Evolutionary conservation across 192 early-diverging fungal species (phyloP), one percentile per base, ranked within the genome.

Genomic region (Dissophora globulifera): DNA sequence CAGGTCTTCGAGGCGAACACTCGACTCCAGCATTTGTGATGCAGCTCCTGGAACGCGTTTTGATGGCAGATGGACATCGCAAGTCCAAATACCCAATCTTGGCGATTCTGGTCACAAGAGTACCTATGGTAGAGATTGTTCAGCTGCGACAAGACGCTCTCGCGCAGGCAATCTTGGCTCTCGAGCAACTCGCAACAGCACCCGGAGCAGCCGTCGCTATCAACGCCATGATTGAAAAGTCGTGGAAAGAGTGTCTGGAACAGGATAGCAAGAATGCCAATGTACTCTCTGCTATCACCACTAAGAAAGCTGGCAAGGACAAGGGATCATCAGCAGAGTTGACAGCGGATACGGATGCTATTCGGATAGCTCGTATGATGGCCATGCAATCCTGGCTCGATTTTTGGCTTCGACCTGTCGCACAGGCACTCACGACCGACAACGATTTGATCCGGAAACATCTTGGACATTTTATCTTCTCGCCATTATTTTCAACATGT

Each of bases 11-110:
- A 15, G 43, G 60, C 31, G 54, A 78, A 25, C 25, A 52, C 2
- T 12, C 47, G 20, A 62, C 67, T 1, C 67, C 78, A 23, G 31
- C 46, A 2, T 92, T 89, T 49, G 51, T 93, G 7, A 55, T 66
- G 19, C 79, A 82, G 41, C 85, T 94, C 17, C 71, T 94, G 32
- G 83, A 84, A 16, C 87, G 84, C 23, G 79, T 96, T 19, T 60
- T 96, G 33, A 81, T 81, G n/a, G 88, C 90, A 69, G 92, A 93
- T 61, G 88, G 91, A 82, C 89, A 91, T 55, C 86, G 92, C 25
- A 93, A 91, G 63, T 90, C 90, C 10, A 96, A 95, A 67, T 92
- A 95, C 72, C 84, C 93, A 58, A 84, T 96, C 26, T 67, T 96
- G 25, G 83, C 88, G 0, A 84, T 90, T 32, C 54, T 92, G 48